Conservation (phyloP, 148 eudicot genomes). For the Bassia scoparia region DNA sequence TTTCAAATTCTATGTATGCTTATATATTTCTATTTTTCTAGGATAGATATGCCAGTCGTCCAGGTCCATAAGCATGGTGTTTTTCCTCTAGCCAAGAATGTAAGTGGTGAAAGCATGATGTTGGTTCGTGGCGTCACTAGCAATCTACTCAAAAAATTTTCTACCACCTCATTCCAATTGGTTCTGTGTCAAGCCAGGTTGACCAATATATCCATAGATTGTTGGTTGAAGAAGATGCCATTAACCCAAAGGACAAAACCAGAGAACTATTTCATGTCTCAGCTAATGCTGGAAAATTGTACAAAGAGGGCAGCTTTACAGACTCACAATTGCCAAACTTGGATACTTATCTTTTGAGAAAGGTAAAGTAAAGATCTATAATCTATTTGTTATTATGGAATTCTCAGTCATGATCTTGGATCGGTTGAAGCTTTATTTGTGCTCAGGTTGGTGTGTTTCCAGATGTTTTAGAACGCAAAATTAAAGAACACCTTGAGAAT, state of each 20-base stretch:
- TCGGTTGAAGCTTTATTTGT: slow-evolving; percentile 19
- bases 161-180: background rate
- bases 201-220: slow-evolving; percentile 89
- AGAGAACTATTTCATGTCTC: slow-evolving; percentile 59
- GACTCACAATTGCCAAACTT: slow-evolving; percentile 53
- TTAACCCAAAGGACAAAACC: slow-evolving; percentile 30
- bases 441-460: slow-evolving; percentile 92
- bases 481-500: slow-evolving; percentile 59
- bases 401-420: slow-evolving; percentile 17
- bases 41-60: slow-evolving; percentile 98
- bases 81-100: slow-evolving; percentile 84
- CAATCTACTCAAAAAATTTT: background rate
- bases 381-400: background rate
- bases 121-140: background rate
- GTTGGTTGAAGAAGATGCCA: slow-evolving; percentile 84
- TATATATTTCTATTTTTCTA: slow-evolving; percentile 26
- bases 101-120: slow-evolving; percentile 33
- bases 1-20: slow-evolving; percentile 4
- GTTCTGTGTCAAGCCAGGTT: slow-evolving; percentile 48
- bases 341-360: slow-evolving; percentile 73
- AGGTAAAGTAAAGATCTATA: slow-evolving; percentile 39
- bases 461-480: slow-evolving; percentile 82
- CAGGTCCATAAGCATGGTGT: slow-evolving; percentile 78
- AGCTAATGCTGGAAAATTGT: slow-evolving; percentile 62
- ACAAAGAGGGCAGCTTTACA: slow-evolving; percentile 62